Evolutionary conservation across 2,329 filamentous ascomycete genomes (phyloP).

Genomic region (Chaetomiaceae sp.): DNA sequence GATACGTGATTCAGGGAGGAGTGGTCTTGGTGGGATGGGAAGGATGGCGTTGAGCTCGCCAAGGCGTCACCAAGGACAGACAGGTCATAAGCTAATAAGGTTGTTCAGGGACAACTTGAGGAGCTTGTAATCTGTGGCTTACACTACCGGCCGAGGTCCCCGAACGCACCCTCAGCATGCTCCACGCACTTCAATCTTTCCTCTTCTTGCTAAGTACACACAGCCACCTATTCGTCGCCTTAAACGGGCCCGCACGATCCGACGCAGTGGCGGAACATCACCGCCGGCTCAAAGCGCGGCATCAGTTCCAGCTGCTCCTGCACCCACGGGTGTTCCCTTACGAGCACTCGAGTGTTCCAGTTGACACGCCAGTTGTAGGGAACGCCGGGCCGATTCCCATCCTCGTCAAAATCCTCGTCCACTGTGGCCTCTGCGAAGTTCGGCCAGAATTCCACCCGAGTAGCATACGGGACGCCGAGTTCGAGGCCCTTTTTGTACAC

Average conservation of each 20-base stretch:
- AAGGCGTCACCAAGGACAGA: not conserved
- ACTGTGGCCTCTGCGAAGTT: no score
- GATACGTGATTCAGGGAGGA: conserved; percentile 11
- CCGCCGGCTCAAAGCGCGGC: not conserved
- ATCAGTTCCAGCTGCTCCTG: not conserved
- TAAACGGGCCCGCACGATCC: not conserved
- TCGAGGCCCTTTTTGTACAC: not conserved
- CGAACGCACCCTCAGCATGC: no score
- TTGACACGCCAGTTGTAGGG: not conserved
- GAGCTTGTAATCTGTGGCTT: no score
- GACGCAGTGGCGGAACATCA: not conserved
- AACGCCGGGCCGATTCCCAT: no score
- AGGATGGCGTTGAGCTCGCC: not conserved
- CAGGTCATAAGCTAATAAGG: no score
- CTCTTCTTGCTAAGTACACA: no score
- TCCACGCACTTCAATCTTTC: no score
- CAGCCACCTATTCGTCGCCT: not conserved
- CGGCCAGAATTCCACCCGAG: no score
- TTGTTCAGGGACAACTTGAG: no score
- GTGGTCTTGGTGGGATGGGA: not conserved
- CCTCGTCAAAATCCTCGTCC: no score
- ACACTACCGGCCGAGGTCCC: no score
- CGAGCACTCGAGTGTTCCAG: not conserved
- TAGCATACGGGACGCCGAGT: not conserved
- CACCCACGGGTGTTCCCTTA: not conserved